These are phyloP conservation scores for Phoenix roebelenii DNA, from an alignment of 176 grass and related monocot species.

Conservation along the genomic window DNA sequence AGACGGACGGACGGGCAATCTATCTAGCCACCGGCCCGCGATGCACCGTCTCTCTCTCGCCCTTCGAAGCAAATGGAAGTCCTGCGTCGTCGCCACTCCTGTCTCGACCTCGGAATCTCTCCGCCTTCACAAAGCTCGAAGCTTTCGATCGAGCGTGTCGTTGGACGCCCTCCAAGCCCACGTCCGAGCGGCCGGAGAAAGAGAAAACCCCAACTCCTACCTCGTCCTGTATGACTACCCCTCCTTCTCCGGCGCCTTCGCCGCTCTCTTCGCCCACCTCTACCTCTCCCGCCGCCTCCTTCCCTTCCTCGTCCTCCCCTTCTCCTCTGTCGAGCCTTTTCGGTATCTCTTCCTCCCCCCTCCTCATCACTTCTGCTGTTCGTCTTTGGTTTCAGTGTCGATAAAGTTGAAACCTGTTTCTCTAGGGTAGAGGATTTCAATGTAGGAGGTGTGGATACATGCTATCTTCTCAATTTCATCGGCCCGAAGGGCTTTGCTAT, in stretches of 20 bases:
- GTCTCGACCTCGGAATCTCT: neutral
- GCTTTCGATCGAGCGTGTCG: conserved; percentile 51
- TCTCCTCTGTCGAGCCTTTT: conserved; percentile 71
- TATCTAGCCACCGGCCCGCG: neutral
- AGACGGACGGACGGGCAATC: too few relatives aligned
- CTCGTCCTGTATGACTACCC: conserved; percentile 90
- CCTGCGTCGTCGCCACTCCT: neutral
- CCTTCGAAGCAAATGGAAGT: neutral
- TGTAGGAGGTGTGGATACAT: conserved; percentile 34
- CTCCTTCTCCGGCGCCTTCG: conserved; percentile 70
- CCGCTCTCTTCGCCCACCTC: conserved; percentile 60
- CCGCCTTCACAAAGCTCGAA: conserved; percentile 6
- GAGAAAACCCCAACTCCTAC: conserved; percentile 6
- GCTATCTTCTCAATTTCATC: conserved; percentile 84
- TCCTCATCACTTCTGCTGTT: neutral
- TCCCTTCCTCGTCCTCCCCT: conserved; percentile 55
- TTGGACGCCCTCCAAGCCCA: conserved; percentile 44
- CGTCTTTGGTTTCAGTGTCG: neutral
- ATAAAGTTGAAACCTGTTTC: neutral
- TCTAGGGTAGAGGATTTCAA: conserved; percentile 54
- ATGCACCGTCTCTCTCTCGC: conserved; percentile 16
- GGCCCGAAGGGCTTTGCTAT: conserved; percentile 57
- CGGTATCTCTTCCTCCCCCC: conserved; percentile 20
- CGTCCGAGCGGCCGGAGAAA: neutral
- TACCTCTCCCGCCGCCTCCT: conserved; percentile 38